Percentiles rank a stretch among this genome's conserved stretches.
phyloP scores from a whole-genome alignment of 345 rosid species.

The Ceriops decandra region DNA sequence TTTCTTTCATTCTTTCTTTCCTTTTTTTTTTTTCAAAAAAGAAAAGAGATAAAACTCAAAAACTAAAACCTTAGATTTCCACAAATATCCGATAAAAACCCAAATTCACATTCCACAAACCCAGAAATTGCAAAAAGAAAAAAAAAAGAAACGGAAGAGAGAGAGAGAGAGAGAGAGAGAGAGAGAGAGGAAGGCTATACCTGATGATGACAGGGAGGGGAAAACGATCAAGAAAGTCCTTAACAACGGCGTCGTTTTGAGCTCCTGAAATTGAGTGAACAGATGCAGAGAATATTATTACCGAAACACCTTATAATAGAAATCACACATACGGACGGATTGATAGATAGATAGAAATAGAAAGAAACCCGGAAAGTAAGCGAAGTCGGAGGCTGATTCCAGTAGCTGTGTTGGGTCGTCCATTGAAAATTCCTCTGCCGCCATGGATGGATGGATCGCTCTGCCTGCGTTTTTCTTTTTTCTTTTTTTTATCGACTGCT shows the following conservation, averaged over 20 bases:
- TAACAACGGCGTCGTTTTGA: slow-evolving; percentile 59
- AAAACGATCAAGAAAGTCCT: slow-evolving; percentile 68
- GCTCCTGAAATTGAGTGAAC: slow-evolving; percentile 39
- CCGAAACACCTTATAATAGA: too few species aligned
- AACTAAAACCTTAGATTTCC: neutral
- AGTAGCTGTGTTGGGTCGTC: slow-evolving; percentile 61
- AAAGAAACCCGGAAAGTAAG: slow-evolving; percentile 52
- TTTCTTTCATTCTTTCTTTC: too few species aligned
- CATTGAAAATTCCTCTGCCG: slow-evolving; percentile 40
- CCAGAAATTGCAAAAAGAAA: neutral
- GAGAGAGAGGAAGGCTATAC: slow-evolving; percentile 22
- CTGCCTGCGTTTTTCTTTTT: too few species aligned
- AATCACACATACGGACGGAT: neutral
- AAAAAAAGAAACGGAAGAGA: neutral
- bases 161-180: neutral
- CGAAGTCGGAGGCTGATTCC: slow-evolving; percentile 72
- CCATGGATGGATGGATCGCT: too few species aligned
- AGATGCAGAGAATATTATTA: neutral
- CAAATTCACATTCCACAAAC: neutral
- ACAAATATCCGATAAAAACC: neutral
- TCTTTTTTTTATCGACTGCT: too few species aligned
- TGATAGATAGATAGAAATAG: neutral
- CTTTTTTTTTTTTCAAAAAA: neutral
- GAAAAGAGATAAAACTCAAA: neutral
- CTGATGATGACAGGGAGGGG: slow-evolving; percentile 73